Conservation (phyloP, 1,139 yeast species). For the Suzukiozyma palmioleophila region DNA sequence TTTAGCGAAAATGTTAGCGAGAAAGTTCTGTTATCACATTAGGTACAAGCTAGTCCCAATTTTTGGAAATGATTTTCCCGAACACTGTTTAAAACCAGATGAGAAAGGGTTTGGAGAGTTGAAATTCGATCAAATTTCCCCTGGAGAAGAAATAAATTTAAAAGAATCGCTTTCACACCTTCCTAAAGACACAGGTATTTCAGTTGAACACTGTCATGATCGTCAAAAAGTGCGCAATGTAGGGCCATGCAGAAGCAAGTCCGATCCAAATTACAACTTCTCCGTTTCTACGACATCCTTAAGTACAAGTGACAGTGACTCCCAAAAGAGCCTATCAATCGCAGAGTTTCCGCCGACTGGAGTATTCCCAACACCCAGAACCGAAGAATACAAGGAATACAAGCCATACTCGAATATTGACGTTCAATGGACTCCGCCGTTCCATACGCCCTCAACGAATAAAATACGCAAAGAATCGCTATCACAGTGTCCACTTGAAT, state of each 20-base stretch:
- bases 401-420: not conserved
- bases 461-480: too few species aligned
- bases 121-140: slow-evolving; percentile 33
- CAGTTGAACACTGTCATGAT: not conserved
- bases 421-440: not conserved
- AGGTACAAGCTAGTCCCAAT: slow-evolving; percentile 74
- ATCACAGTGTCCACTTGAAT: not conserved
- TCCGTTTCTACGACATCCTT: too few species aligned
- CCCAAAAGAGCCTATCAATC: not conserved
- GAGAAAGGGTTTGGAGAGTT: slow-evolving; percentile 70
- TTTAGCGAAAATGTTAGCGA: slow-evolving; percentile 64
- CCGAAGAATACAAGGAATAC: not conserved
- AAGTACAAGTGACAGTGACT: too few species aligned
- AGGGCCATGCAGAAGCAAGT: too few species aligned
- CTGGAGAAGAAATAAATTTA: slow-evolving; percentile 3
- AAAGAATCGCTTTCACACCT: slow-evolving; percentile 2
- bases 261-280: too few species aligned
- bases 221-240: too few species aligned
- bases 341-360: not conserved
- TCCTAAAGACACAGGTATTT: not conserved
- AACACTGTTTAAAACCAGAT: slow-evolving; percentile 60
- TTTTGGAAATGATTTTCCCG: slow-evolving; percentile 73
- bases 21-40: slow-evolving; percentile 73
- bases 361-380: not conserved
- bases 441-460: not conserved